phyloP scores from a whole-genome alignment of 2,329 filamentous ascomycete genomes.

The Ilyonectria sp. region DNA sequence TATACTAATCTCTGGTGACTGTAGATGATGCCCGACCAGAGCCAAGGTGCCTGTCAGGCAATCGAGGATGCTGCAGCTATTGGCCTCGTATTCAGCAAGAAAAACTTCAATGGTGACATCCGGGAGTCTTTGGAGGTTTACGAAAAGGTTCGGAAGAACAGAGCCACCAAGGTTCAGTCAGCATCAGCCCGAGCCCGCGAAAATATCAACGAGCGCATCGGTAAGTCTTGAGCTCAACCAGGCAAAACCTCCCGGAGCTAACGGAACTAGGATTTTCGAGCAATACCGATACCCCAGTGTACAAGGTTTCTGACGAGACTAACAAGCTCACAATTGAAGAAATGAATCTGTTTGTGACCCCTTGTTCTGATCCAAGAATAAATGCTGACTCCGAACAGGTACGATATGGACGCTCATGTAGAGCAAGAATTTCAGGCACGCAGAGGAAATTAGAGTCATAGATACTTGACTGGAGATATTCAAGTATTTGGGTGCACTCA shows the following conservation, averaged over 20 bases:
- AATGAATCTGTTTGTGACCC: conserved; percentile 22
- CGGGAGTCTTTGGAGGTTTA: conserved; percentile 64
- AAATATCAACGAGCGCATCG: conserved; percentile 76
- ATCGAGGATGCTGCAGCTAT: conserved; percentile 76
- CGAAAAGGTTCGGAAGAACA: conserved; percentile 65
- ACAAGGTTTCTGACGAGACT: conserved; percentile 14
- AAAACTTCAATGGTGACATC: conserved; percentile 64
- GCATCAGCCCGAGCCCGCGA: conserved; percentile 70
- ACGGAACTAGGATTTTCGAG: conserved; percentile 20
- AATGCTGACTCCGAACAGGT: not conserved
- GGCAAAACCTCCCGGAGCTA: not conserved
- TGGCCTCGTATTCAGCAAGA: conserved; percentile 70
- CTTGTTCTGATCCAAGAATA: no score
- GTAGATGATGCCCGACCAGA: conserved; percentile 77
- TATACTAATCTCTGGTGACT: not conserved
- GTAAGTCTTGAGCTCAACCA: conserved; percentile 47
- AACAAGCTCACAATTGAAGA: conserved; percentile 26
- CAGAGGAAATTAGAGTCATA: no score
- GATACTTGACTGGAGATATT: no score
- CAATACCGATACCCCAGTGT: conserved; percentile 12
- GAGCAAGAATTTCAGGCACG: not conserved
- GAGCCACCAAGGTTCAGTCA: conserved; percentile 69
- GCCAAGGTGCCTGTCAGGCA: conserved; percentile 78
- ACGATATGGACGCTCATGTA: conserved; percentile 7
- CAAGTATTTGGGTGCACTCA: no score